A percentile compares a stretch with the other conserved stretches of the same genome.
phyloP scores from a whole-genome alignment of 768 basidiomycete genomes.

The Antrodiella citrinella region DNA sequence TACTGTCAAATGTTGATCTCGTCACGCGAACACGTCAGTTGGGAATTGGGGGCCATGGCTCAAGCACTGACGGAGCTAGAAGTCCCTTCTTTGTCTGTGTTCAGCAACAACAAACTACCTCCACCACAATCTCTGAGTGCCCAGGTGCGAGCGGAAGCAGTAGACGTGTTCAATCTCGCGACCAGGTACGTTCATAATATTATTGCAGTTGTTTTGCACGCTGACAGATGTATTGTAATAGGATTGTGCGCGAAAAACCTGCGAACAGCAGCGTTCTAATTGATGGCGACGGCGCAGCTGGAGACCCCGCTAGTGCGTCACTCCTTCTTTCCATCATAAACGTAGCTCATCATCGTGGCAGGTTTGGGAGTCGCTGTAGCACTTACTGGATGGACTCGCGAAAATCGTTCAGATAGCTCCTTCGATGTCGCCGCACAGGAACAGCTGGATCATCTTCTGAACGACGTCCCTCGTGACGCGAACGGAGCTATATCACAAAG shows the following conservation, averaged over 20 bases:
- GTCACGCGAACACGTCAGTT: slow-evolving; percentile 27
- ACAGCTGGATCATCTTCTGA: slow-evolving; percentile 42
- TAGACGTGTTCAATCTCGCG: slow-evolving; percentile 34
- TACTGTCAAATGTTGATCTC: no score
- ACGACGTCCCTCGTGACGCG: slow-evolving; percentile 32
- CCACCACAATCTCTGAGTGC: slow-evolving; percentile 27
- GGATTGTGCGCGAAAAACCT: slow-evolving; percentile 30
- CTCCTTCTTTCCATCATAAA: background rate
- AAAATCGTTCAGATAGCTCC: slow-evolving; percentile 22
- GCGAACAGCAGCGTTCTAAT: slow-evolving; percentile 33
- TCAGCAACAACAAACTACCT: slow-evolving; percentile 32
- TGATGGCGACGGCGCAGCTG: slow-evolving; percentile 41
- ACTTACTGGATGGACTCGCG: slow-evolving; percentile 44
- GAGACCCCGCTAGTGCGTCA: slow-evolving; percentile 49
- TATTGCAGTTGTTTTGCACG: background rate
- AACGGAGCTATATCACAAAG: slow-evolving; percentile 57
- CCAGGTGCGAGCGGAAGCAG: slow-evolving; percentile 22
- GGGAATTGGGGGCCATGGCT: slow-evolving; percentile 54
- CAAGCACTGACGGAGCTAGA: slow-evolving; percentile 47
- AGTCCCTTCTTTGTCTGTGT: slow-evolving; percentile 43
- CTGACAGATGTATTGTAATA: slow-evolving; percentile 14
- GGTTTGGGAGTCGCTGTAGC: slow-evolving; percentile 47
- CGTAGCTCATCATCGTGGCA: slow-evolving; percentile 10
- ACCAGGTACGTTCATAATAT: slow-evolving; percentile 31
- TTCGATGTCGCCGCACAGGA: slow-evolving; percentile 35